Evolutionary conservation across 2,329 filamentous ascomycete genomes (phyloP).

Genomic region (Albifimbria verrucaria): DNA sequence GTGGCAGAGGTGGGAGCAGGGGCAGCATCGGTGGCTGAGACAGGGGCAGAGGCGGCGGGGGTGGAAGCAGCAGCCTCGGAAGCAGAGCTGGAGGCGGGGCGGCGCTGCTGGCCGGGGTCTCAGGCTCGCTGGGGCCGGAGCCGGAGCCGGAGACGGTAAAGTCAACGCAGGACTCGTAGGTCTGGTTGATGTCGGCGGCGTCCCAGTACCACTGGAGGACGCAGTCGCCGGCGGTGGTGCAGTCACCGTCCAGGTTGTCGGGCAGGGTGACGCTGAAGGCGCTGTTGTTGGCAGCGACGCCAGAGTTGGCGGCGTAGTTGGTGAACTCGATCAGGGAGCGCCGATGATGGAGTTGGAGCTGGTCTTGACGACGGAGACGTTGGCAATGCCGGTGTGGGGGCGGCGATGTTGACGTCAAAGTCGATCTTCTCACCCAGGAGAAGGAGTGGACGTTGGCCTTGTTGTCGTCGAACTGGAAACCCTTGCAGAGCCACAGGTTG

Average conservation of each 20-base stretch:
- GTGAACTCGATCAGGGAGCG: slow-evolving; percentile 49
- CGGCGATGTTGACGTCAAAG: slow-evolving; percentile 37
- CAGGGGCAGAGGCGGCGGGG: slow-evolving; percentile 1
- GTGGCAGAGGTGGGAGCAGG: slow-evolving; percentile 9
- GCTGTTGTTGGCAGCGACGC: slow-evolving; percentile 38
- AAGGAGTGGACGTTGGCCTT: slow-evolving; percentile 38
- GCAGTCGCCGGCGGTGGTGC: slow-evolving; percentile 44
- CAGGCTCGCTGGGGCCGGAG: not conserved
- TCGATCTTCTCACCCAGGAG: slow-evolving; percentile 39
- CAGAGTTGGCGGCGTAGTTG: slow-evolving; percentile 47
- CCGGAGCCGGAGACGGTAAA: slow-evolving; percentile 33
- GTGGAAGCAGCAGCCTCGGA: slow-evolving; percentile 5
- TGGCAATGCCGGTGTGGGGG: slow-evolving; percentile 45
- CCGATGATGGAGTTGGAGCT: slow-evolving; percentile 50
- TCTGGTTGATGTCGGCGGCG: slow-evolving; percentile 52
- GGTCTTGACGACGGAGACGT: slow-evolving; percentile 56
- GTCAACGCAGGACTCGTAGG: slow-evolving; percentile 62
- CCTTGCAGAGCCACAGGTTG: slow-evolving; percentile 45
- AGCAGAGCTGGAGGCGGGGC: slow-evolving; percentile 5
- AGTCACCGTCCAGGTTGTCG: slow-evolving; percentile 38
- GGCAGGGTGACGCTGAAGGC: slow-evolving; percentile 56
- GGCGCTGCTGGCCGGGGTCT: slow-evolving; percentile 1
- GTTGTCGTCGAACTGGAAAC: slow-evolving; percentile 44
- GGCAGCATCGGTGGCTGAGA: slow-evolving; percentile 6
- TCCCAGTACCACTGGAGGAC: slow-evolving; percentile 64